These are phyloP conservation scores for Paratinospora sagittata DNA, from an alignment of 164 flowering plant species.

Conservation along the genomic window DNA sequence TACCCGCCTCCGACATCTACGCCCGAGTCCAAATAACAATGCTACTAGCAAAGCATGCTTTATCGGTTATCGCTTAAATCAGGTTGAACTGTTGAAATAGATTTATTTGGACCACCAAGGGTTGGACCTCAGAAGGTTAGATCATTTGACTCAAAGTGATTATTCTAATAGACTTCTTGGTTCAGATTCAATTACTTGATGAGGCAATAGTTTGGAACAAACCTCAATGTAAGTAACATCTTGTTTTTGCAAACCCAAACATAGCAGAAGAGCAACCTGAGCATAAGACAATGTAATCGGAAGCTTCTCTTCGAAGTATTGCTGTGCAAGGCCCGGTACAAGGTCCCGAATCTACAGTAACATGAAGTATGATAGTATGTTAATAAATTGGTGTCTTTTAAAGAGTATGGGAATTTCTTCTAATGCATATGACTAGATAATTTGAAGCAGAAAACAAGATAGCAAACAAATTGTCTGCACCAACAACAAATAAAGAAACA, in stretches of 20 bases:
- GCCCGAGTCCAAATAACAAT: too few relatives aligned
- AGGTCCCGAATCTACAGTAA: conserved; percentile 53
- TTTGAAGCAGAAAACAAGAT: not conserved
- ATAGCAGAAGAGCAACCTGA: conserved; percentile 74
- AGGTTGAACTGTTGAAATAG: too few relatives aligned
- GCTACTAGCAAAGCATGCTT: too few relatives aligned
- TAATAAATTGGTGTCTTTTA: not conserved
- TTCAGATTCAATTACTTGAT: too few relatives aligned
- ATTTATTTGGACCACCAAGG: too few relatives aligned
- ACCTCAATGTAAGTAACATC: conserved; percentile 45
- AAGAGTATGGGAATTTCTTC: not conserved
- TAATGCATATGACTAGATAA: not conserved
- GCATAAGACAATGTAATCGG: conserved; percentile 62
- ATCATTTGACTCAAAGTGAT: too few relatives aligned
- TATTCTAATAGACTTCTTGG: too few relatives aligned
- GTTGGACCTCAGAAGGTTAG: too few relatives aligned
- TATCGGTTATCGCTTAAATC: too few relatives aligned
- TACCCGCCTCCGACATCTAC: too few relatives aligned
- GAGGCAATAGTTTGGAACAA: too few relatives aligned
- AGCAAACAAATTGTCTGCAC: not conserved
- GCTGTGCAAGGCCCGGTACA: conserved; percentile 46
- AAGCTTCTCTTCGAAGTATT: conserved; percentile 62
- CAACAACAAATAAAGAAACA: too few relatives aligned
- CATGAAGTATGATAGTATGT: not conserved
- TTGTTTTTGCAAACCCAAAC: conserved; percentile 70